These are phyloP conservation scores for Aspergillus ibericus DNA, from an alignment of 2,329 filamentous ascomycete species.

Conservation along the genomic window DNA sequence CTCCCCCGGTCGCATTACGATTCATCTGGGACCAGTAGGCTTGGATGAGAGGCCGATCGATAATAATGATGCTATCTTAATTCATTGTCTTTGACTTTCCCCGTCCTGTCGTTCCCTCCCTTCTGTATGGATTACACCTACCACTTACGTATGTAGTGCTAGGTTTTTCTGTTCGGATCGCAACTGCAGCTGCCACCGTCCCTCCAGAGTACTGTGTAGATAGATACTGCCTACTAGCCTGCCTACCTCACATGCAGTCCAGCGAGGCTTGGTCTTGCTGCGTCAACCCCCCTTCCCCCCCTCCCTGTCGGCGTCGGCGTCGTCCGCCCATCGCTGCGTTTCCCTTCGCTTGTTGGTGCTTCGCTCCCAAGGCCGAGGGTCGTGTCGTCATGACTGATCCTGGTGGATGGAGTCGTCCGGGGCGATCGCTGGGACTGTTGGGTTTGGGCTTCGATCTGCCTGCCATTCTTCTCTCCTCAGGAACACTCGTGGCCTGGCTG, in stretches of 20 bases:
- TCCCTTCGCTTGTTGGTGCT: not conserved
- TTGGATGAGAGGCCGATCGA: not conserved
- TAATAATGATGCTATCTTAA: constrained; percentile 1
- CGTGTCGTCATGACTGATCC: constrained; percentile 20
- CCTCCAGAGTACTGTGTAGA: no score
- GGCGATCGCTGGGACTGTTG: constrained; percentile 10
- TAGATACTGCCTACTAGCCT: not conserved
- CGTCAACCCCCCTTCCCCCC: not conserved
- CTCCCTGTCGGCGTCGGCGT: not conserved
- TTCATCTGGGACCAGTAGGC: not conserved
- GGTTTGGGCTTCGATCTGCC: constrained; percentile 2
- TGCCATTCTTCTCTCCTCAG: constrained; percentile 7
- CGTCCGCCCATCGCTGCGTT: not conserved
- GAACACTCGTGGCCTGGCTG: constrained; percentile 8
- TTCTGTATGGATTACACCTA: not conserved
- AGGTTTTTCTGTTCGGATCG: not conserved
- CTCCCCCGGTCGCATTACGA: not conserved
- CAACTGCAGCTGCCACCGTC: constrained; percentile 4
- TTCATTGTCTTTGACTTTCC: constrained; percentile 1
- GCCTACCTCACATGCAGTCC: constrained; percentile 1
- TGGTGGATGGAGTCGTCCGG: constrained; percentile 8
- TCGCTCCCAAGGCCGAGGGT: constrained; percentile 5
- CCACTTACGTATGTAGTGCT: not conserved
- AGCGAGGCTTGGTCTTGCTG: constrained; percentile 4
- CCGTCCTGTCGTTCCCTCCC: not conserved